Conservation (phyloP, 2,329 filamentous ascomycete species). For the Zasmidium cellare region DNA sequence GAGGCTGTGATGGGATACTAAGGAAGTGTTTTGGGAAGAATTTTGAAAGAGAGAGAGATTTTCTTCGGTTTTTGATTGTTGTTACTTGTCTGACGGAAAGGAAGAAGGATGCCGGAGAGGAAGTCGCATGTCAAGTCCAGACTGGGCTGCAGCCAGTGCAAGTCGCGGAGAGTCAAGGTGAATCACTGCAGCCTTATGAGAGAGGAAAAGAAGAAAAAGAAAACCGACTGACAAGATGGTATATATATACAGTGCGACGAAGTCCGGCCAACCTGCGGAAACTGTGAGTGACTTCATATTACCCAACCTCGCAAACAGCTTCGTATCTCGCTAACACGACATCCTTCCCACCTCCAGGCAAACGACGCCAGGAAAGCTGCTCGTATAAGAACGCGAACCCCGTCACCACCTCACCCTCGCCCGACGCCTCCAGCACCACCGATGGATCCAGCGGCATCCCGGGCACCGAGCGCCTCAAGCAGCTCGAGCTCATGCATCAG, state of each 20-base stretch:
- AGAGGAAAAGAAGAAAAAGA: neutral
- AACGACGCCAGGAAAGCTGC: constrained; percentile 23
- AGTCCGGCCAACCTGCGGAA: constrained; percentile 18
- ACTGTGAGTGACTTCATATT: constrained; percentile 11
- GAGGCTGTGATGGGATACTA: neutral
- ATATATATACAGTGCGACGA: constrained; percentile 20
- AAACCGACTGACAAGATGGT: neutral
- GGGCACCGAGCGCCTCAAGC: constrained; percentile 14
- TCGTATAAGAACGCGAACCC: constrained; percentile 20
- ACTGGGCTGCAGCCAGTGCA: constrained; percentile 29
- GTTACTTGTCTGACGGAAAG: too few relatives aligned
- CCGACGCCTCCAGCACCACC: constrained; percentile 8
- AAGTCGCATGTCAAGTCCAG: constrained; percentile 28
- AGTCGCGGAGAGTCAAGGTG: constrained; percentile 30
- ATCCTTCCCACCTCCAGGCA: constrained; percentile 11
- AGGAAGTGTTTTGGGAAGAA: too few relatives aligned
- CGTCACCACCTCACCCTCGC: constrained; percentile 10
- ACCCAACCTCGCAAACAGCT: neutral
- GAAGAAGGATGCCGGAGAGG: constrained; percentile 11
- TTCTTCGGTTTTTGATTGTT: too few relatives aligned
- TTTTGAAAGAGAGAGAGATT: too few relatives aligned
- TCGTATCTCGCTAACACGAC: neutral
- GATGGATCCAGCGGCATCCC: constrained; percentile 7
- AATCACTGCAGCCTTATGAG: neutral
- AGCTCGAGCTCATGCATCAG: constrained; percentile 27